These are phyloP conservation scores for Sugiyamaella paludigena DNA, from an alignment of 1,139 yeast genomes.

Conservation along the genomic window DNA sequence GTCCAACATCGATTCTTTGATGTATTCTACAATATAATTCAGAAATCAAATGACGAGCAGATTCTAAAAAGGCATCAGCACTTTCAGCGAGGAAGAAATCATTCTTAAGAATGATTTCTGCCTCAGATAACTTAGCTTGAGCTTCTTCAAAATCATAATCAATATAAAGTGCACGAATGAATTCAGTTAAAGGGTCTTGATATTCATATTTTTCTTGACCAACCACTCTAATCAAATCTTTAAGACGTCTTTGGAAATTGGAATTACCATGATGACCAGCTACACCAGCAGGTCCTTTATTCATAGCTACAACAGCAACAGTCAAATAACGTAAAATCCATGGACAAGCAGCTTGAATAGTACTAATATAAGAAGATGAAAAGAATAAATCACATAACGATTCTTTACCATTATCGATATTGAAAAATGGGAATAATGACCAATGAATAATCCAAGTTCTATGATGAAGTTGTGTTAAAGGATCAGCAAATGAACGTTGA, in stretches of 20 bases:
- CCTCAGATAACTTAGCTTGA: conserved; percentile 45
- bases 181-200: conserved; percentile 57
- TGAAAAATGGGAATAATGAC: conserved; percentile 60
- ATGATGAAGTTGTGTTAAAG: conserved; percentile 55
- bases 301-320: conserved; percentile 52
- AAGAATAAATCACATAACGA: conserved; percentile 54
- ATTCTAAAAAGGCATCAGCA: conserved; percentile 44
- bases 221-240: conserved; percentile 54
- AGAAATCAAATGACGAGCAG: conserved; percentile 50
- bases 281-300: conserved; percentile 32
- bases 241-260: conserved; percentile 50
- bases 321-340: conserved; percentile 62
- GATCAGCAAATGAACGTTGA: conserved; percentile 50
- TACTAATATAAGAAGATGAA: conserved; percentile 55
- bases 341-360: conserved; percentile 65
- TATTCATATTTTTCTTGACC: conserved; percentile 61
- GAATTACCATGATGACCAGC: conserved; percentile 37
- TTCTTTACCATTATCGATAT: conserved; percentile 48
- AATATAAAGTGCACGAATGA: conserved; percentile 52
- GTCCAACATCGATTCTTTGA: conserved; percentile 46
- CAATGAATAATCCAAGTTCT: conserved; percentile 67
- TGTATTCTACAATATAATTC: conserved; percentile 56
- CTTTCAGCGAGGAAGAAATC: conserved; percentile 54
- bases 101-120: conserved; percentile 46
- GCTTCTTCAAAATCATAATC: conserved; percentile 57